Base-by-base conservation (phyloP, 1,139 yeast genomes). In the Sporopachydermia cereana region DNA sequence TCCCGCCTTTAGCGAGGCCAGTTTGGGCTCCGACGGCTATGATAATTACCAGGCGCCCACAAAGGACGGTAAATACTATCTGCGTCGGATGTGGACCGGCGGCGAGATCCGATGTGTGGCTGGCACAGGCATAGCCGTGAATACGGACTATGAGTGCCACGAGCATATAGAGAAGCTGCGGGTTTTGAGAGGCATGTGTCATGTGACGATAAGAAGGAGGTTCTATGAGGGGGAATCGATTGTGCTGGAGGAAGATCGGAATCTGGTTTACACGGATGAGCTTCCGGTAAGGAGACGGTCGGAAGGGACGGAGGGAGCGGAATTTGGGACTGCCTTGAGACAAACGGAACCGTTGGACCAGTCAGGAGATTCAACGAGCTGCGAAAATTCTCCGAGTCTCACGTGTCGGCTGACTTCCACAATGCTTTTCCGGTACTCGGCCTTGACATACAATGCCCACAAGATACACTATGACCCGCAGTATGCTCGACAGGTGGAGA, bases 391-490 rank as follows among this genome's bases (percentile, higher is more conserved):
- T 20, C 21, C 18, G 21, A 22, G 3, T 44, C 54, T 24, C 43
- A 48, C 17, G 46, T 51, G 14, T 9, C 41, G 16, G 36, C 51
- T 18, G 41, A 25, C 41, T 9, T 55, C 48, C 46, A 54, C 56
- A 12, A 51, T 68, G 41, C 60, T 77, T 20, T 67, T 79, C 54
- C 66, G 86, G 49, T 85, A 78, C 61, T 79, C 91, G 41, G 79
- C 83, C 30, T 61, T 89, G 47, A 79, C 93, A 0, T 77, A 77
- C 62, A 91, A 91, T 57, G 69, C 91, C 3, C 98, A 91, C 59
- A 72, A 74, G 47, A 84, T 91, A 41, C 98, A 91, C 59, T 77
- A 77, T 57, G 84, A 84, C 55, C 61, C 62, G 2, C 54, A 53
- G 1, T 84, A 84, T 56, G 69, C 84, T 23, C 57, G 50, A 3